These are phyloP conservation scores for Pelagophyceae sp. DNA, from an alignment of 352 stramenopile species.

Conservation along the genomic window DNA sequence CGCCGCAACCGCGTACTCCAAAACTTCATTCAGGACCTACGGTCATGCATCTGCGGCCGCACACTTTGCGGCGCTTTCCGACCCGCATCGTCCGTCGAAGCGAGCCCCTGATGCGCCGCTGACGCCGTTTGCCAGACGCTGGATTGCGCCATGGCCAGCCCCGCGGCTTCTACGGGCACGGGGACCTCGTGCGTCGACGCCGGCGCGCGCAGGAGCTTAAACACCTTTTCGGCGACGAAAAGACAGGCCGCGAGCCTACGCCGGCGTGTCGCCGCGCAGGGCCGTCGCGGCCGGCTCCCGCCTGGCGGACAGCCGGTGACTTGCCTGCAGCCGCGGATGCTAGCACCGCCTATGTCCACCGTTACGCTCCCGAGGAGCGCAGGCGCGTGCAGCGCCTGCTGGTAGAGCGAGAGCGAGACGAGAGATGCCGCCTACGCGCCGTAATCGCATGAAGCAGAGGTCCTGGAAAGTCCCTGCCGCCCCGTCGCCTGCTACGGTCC, in stretches of 20 bases:
- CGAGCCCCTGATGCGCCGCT: no score
- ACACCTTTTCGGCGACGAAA: constrained; percentile 9
- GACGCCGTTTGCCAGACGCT: no score
- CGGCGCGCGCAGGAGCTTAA: constrained; percentile 3
- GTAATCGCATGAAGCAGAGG: no score
- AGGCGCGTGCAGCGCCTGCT: neutral
- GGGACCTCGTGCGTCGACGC: neutral
- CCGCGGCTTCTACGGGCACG: constrained; percentile 13
- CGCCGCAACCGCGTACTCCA: neutral
- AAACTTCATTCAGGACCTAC: neutral
- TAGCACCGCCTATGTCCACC: neutral
- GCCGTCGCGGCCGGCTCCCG: no score
- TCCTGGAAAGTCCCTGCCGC: no score
- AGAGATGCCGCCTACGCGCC: neutral
- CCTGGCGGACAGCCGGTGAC: neutral
- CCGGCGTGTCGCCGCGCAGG: no score
- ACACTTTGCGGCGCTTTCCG: no score
- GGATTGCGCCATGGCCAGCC: neutral
- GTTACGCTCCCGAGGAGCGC: neutral
- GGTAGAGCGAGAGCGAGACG: neutral
- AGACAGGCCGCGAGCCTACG: constrained; percentile 2
- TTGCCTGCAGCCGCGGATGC: neutral
- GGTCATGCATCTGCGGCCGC: no score
- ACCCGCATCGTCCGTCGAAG: no score
- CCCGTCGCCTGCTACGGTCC: no score